Evolutionary conservation across 148 eudicot genomes (phyloP), one percentile per base, ranked within the genome.

Genomic region (Nyssa sinensis): DNA sequence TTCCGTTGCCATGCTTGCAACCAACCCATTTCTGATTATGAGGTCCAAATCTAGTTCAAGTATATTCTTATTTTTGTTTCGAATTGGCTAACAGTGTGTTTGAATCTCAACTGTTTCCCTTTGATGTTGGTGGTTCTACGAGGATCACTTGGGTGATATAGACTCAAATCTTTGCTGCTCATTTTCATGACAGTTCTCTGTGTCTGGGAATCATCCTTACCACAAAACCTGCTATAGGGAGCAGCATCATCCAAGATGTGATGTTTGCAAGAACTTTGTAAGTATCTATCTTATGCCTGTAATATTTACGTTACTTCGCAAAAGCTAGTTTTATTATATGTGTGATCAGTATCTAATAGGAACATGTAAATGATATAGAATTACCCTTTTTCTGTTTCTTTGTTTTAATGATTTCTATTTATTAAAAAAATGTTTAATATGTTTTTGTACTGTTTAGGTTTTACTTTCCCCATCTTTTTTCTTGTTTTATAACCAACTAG

Each of bases 141-240:
- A 62, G 30, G 29, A 29, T 61, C 49, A 34, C 31, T 35, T 61
- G 68, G 51, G 24, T 51, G 24, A 57, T 10, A 37, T n/a, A n/a
- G 69, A 32, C 53, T 74, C 27, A n/a, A 59, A 13, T 67, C 67
- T 68, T 32, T 31, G 29, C 33, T 27, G 34, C 14, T 63, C 51
- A 32, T 75, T 70, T 41, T 35, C 84, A 75, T 24, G 64, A 33
- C 83, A 95, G 99, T 95, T 88, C 67, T 95, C 98, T 34, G 80
- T 95, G 91, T 93, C 90, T 2, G 85, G 86, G 66, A 87, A 88
- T 86, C 86, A 79, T 7, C 94, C 97, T 28, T 95, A 73, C 79
- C 99, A 95, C 81, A 91, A 93, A 78, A 72, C 93, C 35, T 95
- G 99, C 81, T 91, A 90, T 67, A 93, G 89, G 87, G 93, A 88